Base-by-base conservation (phyloP, 805 yeast genomes). In the Saccharomyces paradoxus region DNA sequence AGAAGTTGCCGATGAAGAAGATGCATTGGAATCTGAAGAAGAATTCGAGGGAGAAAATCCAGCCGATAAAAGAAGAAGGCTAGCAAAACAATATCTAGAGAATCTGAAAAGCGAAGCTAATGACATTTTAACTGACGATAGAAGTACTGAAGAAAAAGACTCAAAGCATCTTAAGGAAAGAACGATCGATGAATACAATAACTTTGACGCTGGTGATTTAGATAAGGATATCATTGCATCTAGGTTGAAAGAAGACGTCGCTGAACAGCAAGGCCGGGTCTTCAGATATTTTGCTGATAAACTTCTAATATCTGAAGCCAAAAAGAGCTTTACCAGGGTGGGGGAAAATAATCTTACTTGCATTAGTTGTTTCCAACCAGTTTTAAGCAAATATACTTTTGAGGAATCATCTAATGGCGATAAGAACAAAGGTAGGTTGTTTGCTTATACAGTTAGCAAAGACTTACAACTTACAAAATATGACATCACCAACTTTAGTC, bases 41-140 rank as follows among this genome's bases (percentile, higher is more conserved):
- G 95, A 86, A 61, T 81, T 83, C 59, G 81, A 75, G 14, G 78
- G 77, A 17, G 98, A 92, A 70, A 81, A 82, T 50, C 95, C 91
- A 8, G 95, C 96, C 0, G 99, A 94, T 65, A 90, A 89, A 71
- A 82, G 99, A 71, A 81, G 99, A 72, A 77, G 98, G 65, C 77
- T 94, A 56, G 98, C 98, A 17, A 90, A 90, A 70, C 94, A 91
- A 70, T 94, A 94, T 70, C 74, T 94, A 58, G 90, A 86, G 49
- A 87, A 86, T 64, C 73, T 94, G 64, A 82, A 87, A 67, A 72
- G 75, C 3, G 89, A 86, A 57, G 78, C 77, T 21, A 78, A 74
- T 27, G 72, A 68, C 1, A 71, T 71, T 47, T 76, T 71, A 14
- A 55, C 61, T 3, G 65, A 59, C 26, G 41, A 53, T 21, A 10